Percentiles rank a stretch among this genome's conserved stretches.
These are phyloP conservation scores for Bolboschoenus planiculmis DNA, from an alignment of 176 grass and related monocot genomes.

Conservation along the genomic window DNA sequence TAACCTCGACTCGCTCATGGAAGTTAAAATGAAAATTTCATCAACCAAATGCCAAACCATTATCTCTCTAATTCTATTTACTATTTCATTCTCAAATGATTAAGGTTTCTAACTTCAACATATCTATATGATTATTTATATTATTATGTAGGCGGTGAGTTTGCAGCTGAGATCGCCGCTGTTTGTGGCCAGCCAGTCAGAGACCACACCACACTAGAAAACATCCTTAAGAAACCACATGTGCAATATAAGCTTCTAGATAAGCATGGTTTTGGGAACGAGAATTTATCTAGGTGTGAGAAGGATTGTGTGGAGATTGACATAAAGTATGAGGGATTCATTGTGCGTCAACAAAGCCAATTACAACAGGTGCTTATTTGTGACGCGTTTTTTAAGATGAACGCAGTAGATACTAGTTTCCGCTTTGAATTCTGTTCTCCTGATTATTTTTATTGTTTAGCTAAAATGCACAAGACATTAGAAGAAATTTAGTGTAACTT, in stretches of 20 bases:
- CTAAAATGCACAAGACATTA: background rate
- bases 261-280: slow-evolving; percentile 71
- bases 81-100: background rate
- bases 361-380: slow-evolving; percentile 64
- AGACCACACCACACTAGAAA: slow-evolving; percentile 68
- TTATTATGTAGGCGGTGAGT: slow-evolving; percentile 46
- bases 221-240: slow-evolving; percentile 88
- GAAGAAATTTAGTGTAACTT: background rate
- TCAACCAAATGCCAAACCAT: no score
- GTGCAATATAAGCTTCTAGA: slow-evolving; percentile 92
- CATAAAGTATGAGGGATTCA: slow-evolving; percentile 90
- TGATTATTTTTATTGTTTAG: background rate
- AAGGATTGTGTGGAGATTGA: slow-evolving; percentile 99
- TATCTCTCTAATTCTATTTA: background rate
- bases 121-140: background rate
- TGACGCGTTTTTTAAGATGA: background rate
- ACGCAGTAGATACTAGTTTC: background rate
- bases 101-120: background rate
- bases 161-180: slow-evolving; percentile 57
- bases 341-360: slow-evolving; percentile 68
- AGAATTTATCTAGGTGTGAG: slow-evolving; percentile 63
- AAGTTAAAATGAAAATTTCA: no score
- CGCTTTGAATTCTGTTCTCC: background rate
- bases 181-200: slow-evolving; percentile 78
- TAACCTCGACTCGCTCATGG: no score